A percentile compares a stretch with the other conserved stretches of the same genome.
These are phyloP conservation scores for Secale cereale DNA, from an alignment of 176 grass and related monocot genomes.

Conservation along the genomic window DNA sequence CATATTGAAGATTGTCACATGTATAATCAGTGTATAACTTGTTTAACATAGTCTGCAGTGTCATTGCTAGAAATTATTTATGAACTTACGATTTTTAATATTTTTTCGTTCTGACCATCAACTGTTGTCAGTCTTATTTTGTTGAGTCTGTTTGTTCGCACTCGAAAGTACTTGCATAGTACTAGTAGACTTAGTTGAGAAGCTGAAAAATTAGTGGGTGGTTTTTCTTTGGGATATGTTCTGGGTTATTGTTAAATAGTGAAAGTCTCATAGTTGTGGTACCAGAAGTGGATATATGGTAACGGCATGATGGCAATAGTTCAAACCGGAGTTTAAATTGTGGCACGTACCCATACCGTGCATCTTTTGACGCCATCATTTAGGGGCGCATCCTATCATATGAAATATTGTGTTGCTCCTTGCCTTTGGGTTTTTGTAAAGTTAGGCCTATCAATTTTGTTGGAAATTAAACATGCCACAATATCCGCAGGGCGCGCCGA, in stretches of 20 bases:
- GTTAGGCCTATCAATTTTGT: background rate
- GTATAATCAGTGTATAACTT: background rate
- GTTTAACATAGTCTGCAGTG: background rate
- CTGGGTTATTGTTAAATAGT: background rate
- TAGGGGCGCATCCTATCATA: background rate
- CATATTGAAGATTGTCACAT: background rate
- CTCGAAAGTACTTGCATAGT: background rate
- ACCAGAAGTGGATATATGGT: background rate
- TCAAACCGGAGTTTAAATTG: no score
- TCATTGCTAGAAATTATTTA: background rate
- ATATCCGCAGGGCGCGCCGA: constrained; percentile 38
- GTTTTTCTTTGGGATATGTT: background rate
- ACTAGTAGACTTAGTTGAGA: background rate
- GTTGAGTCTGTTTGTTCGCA: background rate
- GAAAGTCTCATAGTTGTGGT: background rate
- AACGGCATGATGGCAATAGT: no score
- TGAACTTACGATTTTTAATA: background rate
- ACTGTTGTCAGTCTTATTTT: no score
- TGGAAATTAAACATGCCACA: background rate
- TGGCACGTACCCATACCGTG: no score
- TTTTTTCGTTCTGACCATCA: background rate
- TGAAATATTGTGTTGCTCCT: background rate
- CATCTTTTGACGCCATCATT: no score
- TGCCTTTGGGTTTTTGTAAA: background rate
- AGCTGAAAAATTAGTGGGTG: background rate